phyloP scores from a whole-genome alignment of 2,329 filamentous ascomycete species.

The Chaetomium sp. region DNA sequence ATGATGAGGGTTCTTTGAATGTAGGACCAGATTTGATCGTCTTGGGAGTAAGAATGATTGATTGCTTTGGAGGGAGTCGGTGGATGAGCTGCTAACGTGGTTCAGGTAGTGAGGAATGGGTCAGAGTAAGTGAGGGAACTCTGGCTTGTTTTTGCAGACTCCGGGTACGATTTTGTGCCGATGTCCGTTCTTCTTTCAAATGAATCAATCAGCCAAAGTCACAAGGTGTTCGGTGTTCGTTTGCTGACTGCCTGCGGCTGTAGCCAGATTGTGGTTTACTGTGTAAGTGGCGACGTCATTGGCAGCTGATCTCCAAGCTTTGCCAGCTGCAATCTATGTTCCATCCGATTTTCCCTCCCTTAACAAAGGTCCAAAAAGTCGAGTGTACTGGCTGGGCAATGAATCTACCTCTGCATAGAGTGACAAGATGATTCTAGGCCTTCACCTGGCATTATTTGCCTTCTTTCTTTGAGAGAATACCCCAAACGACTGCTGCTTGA shows the following conservation, averaged over 20 bases:
- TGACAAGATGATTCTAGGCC: neutral
- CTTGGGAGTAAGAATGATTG: neutral
- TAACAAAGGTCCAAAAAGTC: neutral
- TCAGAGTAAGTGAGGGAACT: neutral
- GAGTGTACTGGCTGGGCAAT: too few species aligned
- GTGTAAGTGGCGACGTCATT: conserved; percentile 36
- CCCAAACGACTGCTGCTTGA: neutral
- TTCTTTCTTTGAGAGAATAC: neutral
- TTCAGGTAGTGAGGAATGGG: neutral
- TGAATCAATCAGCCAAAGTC: neutral
- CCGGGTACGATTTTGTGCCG: neutral
- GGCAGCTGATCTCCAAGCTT: conserved; percentile 26
- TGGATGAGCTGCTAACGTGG: neutral
- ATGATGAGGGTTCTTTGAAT: conserved; percentile 42
- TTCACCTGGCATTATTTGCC: neutral
- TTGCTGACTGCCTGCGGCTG: conserved; percentile 15
- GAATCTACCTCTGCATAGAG: neutral
- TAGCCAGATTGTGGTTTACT: neutral
- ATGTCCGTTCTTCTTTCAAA: neutral
- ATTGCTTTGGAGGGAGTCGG: neutral
- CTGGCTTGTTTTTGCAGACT: neutral
- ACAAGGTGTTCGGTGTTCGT: conserved; percentile 17
- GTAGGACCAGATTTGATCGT: neutral
- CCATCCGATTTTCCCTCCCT: neutral
- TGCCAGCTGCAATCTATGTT: conserved; percentile 15